Conservation (phyloP, 164 flowering plant genomes). For the Vitis labrusca region DNA sequence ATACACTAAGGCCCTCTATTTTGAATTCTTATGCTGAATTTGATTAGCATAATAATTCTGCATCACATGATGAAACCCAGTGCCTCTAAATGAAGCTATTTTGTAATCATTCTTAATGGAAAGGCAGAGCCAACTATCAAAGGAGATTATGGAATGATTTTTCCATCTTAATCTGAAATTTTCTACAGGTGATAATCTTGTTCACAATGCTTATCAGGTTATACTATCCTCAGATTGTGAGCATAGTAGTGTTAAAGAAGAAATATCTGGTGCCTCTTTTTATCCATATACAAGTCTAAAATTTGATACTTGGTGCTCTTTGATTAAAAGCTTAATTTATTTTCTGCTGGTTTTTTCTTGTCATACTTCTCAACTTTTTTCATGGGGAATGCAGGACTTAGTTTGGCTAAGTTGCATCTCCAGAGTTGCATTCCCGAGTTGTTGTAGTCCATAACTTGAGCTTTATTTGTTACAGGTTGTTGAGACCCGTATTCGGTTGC, state of each 20-base stretch:
- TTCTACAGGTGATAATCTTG: background rate
- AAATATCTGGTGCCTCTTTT: background rate
- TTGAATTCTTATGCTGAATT: background rate
- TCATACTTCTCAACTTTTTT: too few relatives aligned
- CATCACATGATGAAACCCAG: background rate
- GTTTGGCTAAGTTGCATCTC: background rate
- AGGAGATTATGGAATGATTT: background rate
- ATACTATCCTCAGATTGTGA: background rate
- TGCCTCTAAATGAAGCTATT: background rate
- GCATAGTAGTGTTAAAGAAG: background rate
- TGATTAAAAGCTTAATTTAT: too few relatives aligned
- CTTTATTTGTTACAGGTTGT: constrained; percentile 49
- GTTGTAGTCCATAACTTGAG: background rate
- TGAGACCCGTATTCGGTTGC: constrained; percentile 63
- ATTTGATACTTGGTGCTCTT: background rate
- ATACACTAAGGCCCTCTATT: background rate
- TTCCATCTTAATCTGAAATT: background rate
- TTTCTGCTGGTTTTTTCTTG: background rate
- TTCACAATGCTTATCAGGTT: background rate
- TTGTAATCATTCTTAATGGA: background rate
- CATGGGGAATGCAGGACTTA: background rate
- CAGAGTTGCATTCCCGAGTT: too few relatives aligned
- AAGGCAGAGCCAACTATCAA: background rate
- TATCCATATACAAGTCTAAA: background rate
- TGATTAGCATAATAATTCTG: background rate